These are phyloP conservation scores for Neonectria faginata DNA, from an alignment of 2,329 filamentous ascomycete species.

Conservation along the genomic window DNA sequence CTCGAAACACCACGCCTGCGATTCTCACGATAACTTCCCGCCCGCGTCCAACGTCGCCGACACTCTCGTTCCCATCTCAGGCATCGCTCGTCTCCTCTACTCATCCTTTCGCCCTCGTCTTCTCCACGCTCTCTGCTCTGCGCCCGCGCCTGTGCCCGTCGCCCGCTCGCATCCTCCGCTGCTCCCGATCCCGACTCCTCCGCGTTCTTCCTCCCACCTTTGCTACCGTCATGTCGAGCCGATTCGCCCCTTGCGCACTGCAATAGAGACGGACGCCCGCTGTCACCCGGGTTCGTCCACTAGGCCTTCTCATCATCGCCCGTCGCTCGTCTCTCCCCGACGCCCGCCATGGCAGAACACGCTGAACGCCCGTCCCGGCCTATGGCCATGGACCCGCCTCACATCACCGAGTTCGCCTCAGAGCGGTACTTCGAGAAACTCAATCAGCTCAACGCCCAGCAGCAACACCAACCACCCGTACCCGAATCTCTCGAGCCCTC, in stretches of 20 bases:
- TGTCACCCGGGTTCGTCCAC: conserved; percentile 46
- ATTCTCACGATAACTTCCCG: conserved; percentile 41
- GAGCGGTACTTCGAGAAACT: conserved; percentile 73
- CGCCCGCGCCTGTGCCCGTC: conserved; percentile 17
- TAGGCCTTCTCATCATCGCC: conserved; percentile 38
- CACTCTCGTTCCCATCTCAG: conserved; percentile 18
- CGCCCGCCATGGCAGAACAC: conserved; percentile 50
- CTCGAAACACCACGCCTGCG: conserved; percentile 40
- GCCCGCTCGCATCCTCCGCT: conserved; percentile 21
- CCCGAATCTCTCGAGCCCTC: conserved; percentile 40
- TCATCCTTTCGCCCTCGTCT: conserved; percentile 9
- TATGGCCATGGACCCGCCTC: conserved; percentile 69
- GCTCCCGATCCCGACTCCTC: conserved; percentile 33
- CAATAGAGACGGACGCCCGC: conserved; percentile 52
- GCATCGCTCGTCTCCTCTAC: conserved; percentile 2
- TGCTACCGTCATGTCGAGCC: conserved; percentile 48
- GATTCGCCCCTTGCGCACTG: conserved; percentile 41
- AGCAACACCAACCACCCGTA: conserved; percentile 48
- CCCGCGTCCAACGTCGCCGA: conserved; percentile 25
- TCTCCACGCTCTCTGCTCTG: conserved; percentile 5
- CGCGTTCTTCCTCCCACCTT: conserved; percentile 29
- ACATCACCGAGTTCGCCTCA: conserved; percentile 75
- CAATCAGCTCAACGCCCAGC: conserved; percentile 64
- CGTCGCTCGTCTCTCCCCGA: conserved; percentile 37
- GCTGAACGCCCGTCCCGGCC: conserved; percentile 47